These are phyloP conservation scores for Cyberlindnera mrakii DNA, from an alignment of 805 yeast species.

Conservation along the genomic window DNA sequence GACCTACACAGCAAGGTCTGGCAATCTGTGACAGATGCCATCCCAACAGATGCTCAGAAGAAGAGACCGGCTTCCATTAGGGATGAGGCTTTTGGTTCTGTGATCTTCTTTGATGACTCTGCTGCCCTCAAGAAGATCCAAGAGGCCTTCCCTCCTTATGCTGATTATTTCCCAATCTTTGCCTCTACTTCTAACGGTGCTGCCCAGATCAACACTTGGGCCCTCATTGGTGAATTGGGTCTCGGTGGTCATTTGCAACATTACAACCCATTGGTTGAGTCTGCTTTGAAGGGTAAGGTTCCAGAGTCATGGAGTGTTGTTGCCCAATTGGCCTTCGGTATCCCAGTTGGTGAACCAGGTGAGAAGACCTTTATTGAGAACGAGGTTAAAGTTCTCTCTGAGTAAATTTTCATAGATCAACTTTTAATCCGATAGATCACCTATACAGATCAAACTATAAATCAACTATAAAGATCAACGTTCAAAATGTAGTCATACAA, in stretches of 20 bases:
- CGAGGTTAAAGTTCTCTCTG: constrained; percentile 31
- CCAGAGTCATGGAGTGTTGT: constrained; percentile 40
- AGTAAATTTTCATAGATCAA: constrained; percentile 2
- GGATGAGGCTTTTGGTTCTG: constrained; percentile 44
- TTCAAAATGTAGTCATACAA: constrained; percentile 42
- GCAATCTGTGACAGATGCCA: constrained; percentile 34
- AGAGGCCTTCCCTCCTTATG: constrained; percentile 37
- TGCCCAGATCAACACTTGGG: constrained; percentile 46
- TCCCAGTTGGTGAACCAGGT: constrained; percentile 30
- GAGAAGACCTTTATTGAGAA: constrained; percentile 38
- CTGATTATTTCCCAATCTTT: constrained; percentile 40
- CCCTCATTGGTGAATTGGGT: constrained; percentile 38
- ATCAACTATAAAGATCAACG: constrained; percentile 25
- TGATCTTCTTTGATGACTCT: constrained; percentile 42
- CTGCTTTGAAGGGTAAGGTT: constrained; percentile 33
- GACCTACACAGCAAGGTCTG: constrained; percentile 40
- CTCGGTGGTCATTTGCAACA: constrained; percentile 50
- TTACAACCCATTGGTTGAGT: constrained; percentile 40
- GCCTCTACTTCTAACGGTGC: constrained; percentile 44
- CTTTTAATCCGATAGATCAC: background rate
- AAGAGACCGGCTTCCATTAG: constrained; percentile 37
- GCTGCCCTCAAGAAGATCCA: constrained; percentile 33
- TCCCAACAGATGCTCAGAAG: constrained; percentile 31
- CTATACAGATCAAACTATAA: background rate
- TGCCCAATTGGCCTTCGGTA: constrained; percentile 47